phyloP scores from a whole-genome alignment of 768 basidiomycete species.

The Paxillus involutus region DNA sequence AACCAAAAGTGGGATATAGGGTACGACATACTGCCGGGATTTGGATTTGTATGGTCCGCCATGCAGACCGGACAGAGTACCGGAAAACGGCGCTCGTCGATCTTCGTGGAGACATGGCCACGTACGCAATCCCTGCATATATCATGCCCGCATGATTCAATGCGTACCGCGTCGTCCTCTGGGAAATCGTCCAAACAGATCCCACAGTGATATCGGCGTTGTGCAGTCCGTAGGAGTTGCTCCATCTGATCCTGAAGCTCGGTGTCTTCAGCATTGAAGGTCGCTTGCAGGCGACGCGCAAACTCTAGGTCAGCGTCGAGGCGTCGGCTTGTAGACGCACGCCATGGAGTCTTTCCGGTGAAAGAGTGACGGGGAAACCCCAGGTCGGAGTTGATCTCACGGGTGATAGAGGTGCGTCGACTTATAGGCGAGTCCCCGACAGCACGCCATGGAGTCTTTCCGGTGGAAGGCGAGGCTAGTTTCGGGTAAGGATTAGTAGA shows the following conservation, averaged over 20 bases:
- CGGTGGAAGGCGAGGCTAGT: not conserved
- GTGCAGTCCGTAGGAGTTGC: constrained; percentile 29
- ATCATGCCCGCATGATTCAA: constrained; percentile 47
- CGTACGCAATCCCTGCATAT: constrained; percentile 56
- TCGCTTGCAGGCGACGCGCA: constrained; percentile 35
- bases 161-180: constrained; percentile 40
- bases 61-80: constrained; percentile 60
- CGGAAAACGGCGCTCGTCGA: constrained; percentile 56
- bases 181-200: constrained; percentile 54
- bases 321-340: not conserved
- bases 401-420: not conserved
- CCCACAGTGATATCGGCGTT: constrained; percentile 48
- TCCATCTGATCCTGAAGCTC: constrained; percentile 32
- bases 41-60: constrained; percentile 29
- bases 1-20: not conserved
- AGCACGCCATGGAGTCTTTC: not conserved
- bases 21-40: constrained; percentile 29
- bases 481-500: not conserved
- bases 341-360: not conserved
- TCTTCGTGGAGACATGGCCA: constrained; percentile 42
- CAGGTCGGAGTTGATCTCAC: constrained; percentile 11
- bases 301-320: constrained; percentile 14
- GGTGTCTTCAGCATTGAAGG: constrained; percentile 42
- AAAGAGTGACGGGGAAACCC: constrained; percentile 26
- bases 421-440: not conserved